Evolutionary conservation across 768 basidiomycete genomes (phyloP).

Genomic region (Lactarius vividus): DNA sequence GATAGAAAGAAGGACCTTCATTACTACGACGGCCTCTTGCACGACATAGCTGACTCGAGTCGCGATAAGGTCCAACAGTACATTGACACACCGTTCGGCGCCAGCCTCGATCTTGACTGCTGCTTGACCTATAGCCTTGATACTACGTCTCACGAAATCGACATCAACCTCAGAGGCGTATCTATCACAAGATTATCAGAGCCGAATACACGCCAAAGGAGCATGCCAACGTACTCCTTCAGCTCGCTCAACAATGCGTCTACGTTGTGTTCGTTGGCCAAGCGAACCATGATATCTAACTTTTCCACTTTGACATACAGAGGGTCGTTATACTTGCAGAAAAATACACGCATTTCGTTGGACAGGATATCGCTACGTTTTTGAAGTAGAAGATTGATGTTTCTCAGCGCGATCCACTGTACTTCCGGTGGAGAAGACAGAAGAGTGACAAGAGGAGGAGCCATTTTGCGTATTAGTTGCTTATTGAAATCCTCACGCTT

Average conservation of each 20-base stretch:
- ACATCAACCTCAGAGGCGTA: conserved; percentile 98
- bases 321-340: conserved; percentile 99
- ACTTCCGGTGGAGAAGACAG: conserved; percentile 96
- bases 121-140: conserved; percentile 94
- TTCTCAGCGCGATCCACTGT: conserved; percentile 96
- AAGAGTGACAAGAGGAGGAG: conserved; percentile 91
- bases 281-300: conserved; percentile 95
- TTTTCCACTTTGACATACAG: conserved; percentile 99
- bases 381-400: conserved; percentile 95
- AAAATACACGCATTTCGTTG: conserved; percentile 98
- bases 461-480: conserved; percentile 92
- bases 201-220: not conserved
- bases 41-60: conserved; percentile 97
- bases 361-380: conserved; percentile 86
- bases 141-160: conserved; percentile 93
- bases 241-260: conserved; percentile 93
- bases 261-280: conserved; percentile 88
- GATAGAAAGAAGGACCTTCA: conserved; percentile 66
- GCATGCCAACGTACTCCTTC: conserved; percentile 68
- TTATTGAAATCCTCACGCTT: conserved; percentile 79
- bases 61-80: conserved; percentile 86
- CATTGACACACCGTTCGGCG: conserved; percentile 93
- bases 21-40: conserved; percentile 96
- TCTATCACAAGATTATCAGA: conserved; percentile 41
- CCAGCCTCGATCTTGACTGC: conserved; percentile 93